Evolutionary conservation across 371 early-diverging fungal species (phyloP).

Genomic region (Umbelopsis sp.): DNA sequence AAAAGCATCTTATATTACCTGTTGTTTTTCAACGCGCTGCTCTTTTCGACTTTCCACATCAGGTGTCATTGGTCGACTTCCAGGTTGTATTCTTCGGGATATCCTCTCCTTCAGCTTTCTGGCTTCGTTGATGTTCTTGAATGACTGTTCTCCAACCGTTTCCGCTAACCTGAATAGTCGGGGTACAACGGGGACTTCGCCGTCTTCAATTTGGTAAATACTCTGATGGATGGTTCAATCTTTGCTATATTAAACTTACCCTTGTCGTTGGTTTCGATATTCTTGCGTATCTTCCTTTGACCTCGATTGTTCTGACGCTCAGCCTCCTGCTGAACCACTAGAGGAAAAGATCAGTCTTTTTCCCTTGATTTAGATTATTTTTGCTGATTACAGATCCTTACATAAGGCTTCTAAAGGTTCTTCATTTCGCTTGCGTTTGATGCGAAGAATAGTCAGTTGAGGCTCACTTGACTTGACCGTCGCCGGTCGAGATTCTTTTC

Average conservation of each 20-base stretch:
- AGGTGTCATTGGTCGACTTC: conserved; percentile 43
- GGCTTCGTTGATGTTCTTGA: conserved; percentile 55
- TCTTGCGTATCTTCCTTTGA: conserved; percentile 31
- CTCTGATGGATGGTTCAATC: background rate
- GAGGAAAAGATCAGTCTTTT: conserved; percentile 11
- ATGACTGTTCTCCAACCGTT: conserved; percentile 64
- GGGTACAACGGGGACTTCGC: conserved; percentile 32
- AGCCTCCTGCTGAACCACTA: conserved; percentile 43
- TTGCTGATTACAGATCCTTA: conserved; percentile 28
- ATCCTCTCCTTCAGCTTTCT: conserved; percentile 60
- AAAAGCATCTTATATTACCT: conserved; percentile 23
- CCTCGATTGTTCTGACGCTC: conserved; percentile 22
- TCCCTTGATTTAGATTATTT: background rate
- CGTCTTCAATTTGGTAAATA: conserved; percentile 12
- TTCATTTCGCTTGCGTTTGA: conserved; percentile 79
- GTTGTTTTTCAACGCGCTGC: conserved; percentile 37
- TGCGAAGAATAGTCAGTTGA: conserved; percentile 68
- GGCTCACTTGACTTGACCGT: background rate
- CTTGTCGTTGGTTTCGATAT: conserved; percentile 19
- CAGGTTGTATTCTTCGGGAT: conserved; percentile 46
- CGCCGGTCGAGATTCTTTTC: background rate
- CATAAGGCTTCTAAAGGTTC: conserved; percentile 78
- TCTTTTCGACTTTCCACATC: conserved; percentile 41
- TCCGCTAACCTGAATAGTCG: conserved; percentile 67
- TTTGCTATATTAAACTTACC: background rate